A percentile compares a stretch with the other conserved stretches of the same genome.
Conservation (phyloP, 768 basidiomycete genomes). For the Tremella fuciformis region DNA sequence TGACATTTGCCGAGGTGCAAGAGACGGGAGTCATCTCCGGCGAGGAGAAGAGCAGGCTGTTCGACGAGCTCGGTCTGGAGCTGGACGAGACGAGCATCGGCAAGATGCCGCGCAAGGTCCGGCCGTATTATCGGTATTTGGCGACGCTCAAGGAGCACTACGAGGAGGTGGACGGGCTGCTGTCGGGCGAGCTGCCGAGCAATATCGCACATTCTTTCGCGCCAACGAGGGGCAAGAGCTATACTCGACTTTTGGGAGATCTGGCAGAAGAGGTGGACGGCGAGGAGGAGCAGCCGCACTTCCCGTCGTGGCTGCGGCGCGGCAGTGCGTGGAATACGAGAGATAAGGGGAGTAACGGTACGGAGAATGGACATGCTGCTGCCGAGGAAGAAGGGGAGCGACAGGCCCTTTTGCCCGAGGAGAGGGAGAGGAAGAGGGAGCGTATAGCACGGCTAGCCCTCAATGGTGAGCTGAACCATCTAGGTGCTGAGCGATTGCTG, state of each 20-base stretch:
- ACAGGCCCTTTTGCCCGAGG: constrained; percentile 25
- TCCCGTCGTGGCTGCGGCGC: constrained; percentile 7
- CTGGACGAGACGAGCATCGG: constrained; percentile 41
- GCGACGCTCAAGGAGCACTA: constrained; percentile 40
- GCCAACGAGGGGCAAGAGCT: constrained; percentile 12
- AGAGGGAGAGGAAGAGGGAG: constrained; percentile 41
- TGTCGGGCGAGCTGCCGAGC: constrained; percentile 42
- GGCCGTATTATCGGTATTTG: constrained; percentile 44
- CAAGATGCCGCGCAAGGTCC: constrained; percentile 41
- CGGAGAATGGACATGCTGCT: constrained; percentile 4
- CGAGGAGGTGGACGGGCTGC: constrained; percentile 43
- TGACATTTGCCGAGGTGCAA: constrained; percentile 39
- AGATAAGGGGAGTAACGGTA: not conserved
- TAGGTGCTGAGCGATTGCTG: not conserved
- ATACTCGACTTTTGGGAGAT: constrained; percentile 4
- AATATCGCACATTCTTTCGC: constrained; percentile 43
- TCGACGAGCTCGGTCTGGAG: constrained; percentile 30
- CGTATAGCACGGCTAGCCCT: constrained; percentile 40
- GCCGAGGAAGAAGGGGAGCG: constrained; percentile 26
- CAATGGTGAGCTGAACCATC: constrained; percentile 34
- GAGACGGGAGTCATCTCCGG: constrained; percentile 23
- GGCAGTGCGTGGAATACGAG: constrained; percentile 9
- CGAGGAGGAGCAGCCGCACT: not conserved
- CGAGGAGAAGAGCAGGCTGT: constrained; percentile 23
- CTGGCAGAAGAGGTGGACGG: constrained; percentile 2